phyloP scores from a whole-genome alignment of 768 basidiomycete genomes.

The Trametopsis cervina region DNA sequence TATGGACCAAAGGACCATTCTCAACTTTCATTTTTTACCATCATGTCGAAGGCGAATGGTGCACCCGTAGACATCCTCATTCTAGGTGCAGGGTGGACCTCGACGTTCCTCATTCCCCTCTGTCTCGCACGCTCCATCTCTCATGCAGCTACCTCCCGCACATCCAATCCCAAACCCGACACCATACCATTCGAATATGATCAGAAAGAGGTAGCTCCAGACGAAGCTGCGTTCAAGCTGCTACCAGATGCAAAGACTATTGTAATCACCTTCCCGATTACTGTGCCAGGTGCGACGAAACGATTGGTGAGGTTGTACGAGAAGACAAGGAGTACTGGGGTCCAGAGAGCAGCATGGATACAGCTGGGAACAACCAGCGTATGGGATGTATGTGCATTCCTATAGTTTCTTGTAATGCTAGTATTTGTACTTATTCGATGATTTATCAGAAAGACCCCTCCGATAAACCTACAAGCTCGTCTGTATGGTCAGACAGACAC shows the following conservation, averaged over 20 bases:
- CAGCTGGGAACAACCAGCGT: slow-evolving; percentile 57
- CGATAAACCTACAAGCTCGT: neutral
- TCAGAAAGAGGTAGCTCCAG: slow-evolving; percentile 35
- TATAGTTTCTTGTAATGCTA: too few species aligned
- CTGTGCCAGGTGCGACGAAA: slow-evolving; percentile 37
- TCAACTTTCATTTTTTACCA: slow-evolving; percentile 1
- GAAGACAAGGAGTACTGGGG: slow-evolving; percentile 25
- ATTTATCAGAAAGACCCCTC: slow-evolving; percentile 27
- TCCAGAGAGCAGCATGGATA: slow-evolving; percentile 34
- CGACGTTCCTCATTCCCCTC: slow-evolving; percentile 50
- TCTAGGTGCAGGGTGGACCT: slow-evolving; percentile 64
- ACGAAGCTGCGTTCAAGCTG: slow-evolving; percentile 33
- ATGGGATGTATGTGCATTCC: slow-evolving; percentile 42
- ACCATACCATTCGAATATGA: slow-evolving; percentile 54
- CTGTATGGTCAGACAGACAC: slow-evolving; percentile 46
- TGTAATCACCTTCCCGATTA: slow-evolving; percentile 51
- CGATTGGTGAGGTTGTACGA: slow-evolving; percentile 40
- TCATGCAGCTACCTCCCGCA: slow-evolving; percentile 48
- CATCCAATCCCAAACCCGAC: slow-evolving; percentile 16
- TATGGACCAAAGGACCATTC: neutral
- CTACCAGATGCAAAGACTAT: slow-evolving; percentile 51
- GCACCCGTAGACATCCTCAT: slow-evolving; percentile 45
- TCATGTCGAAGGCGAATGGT: slow-evolving; percentile 4
- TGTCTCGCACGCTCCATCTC: slow-evolving; percentile 34
- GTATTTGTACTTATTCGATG: too few species aligned